These are phyloP conservation scores for Colletotrichum limetticola DNA, from an alignment of 2,329 filamentous ascomycete species.

Conservation along the genomic window DNA sequence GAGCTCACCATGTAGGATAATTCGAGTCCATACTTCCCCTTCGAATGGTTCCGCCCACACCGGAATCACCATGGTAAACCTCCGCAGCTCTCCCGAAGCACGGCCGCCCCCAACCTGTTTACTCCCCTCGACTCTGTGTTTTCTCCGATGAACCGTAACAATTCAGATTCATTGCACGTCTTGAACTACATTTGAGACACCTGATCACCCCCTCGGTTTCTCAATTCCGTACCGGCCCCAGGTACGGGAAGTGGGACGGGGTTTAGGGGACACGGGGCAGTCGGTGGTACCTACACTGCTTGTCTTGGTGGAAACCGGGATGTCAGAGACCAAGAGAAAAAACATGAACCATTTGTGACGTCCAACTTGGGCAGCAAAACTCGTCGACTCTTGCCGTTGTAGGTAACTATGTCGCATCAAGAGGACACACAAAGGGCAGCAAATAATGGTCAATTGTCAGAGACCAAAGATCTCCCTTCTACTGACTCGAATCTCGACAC, in stretches of 20 bases:
- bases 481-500: not conserved
- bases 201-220: not conserved
- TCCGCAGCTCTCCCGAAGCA: not conserved
- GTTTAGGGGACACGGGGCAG: not conserved
- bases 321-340: not conserved
- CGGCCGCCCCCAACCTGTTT: not conserved
- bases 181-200: conserved; percentile 1
- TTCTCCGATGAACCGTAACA: not conserved
- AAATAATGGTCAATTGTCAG: not conserved
- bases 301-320: not conserved
- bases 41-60: no score
- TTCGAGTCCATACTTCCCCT: no score
- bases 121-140: not conserved
- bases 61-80: no score
- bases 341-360: not conserved
- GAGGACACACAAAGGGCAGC: not conserved
- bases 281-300: not conserved
- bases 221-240: not conserved
- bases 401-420: not conserved
- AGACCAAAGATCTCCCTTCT: not conserved
- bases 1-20: no score
- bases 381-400: not conserved
- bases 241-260: not conserved
- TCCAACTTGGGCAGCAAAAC: not conserved
- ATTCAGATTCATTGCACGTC: conserved; percentile 8